Conservation (phyloP, 2,329 filamentous ascomycete species). For the Phyllosticta citrichinensis region DNA sequence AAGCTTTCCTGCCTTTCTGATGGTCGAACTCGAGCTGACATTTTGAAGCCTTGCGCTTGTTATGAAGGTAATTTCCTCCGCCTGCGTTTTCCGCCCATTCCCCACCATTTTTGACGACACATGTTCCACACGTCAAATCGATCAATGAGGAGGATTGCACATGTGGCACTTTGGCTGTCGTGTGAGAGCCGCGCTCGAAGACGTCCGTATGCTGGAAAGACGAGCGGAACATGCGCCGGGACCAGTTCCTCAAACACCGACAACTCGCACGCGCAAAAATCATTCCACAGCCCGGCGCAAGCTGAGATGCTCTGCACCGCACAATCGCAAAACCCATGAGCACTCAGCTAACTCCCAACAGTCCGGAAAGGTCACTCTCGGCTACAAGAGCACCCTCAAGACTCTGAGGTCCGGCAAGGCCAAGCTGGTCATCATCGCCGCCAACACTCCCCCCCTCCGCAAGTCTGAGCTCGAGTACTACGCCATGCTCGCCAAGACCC, state of each 20-base stretch:
- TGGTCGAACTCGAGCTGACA: not conserved
- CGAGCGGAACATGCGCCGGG: not conserved
- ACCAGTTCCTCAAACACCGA: not conserved
- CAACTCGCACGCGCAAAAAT: too few relatives aligned
- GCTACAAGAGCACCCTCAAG: constrained; percentile 88
- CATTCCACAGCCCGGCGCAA: constrained; percentile 7
- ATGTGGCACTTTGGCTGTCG: constrained; percentile 10
- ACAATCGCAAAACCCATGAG: constrained; percentile 12
- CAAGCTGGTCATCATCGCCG: constrained; percentile 92
- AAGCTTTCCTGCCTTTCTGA: not conserved
- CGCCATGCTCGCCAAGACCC: constrained; percentile 64
- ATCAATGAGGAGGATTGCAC: too few relatives aligned
- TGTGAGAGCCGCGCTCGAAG: constrained; percentile 14
- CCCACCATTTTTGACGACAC: constrained; percentile 12
- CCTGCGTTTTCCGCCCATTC: not conserved
- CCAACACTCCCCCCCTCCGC: constrained; percentile 94
- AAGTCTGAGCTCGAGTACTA: constrained; percentile 91
- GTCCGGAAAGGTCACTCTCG: constrained; percentile 61
- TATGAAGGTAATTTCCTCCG: constrained; percentile 47
- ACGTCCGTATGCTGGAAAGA: constrained; percentile 11
- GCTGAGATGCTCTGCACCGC: not conserved
- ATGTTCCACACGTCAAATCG: too few relatives aligned
- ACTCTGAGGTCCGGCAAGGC: constrained; percentile 86
- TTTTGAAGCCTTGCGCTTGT: constrained; percentile 51
- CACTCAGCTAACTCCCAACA: not conserved